phyloP scores from a whole-genome alignment of 2,329 filamentous ascomycete species.

The Fusarium poae region DNA sequence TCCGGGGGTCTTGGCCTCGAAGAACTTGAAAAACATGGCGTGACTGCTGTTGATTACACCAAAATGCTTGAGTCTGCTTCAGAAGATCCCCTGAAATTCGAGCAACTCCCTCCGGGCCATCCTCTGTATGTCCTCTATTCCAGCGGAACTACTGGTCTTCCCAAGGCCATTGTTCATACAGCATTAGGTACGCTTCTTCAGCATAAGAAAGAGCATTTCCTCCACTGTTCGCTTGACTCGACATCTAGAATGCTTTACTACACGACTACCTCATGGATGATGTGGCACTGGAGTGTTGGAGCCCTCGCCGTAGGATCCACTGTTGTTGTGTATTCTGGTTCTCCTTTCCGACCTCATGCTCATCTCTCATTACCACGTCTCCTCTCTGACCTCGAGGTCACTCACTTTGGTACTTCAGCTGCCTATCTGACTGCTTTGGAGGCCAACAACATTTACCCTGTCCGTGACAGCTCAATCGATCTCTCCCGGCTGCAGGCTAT shows the following conservation, averaged over 20 bases:
- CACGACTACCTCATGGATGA: conserved; percentile 98
- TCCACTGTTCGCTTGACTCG: conserved; percentile 84
- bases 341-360: conserved; percentile 84
- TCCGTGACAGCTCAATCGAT: conserved; percentile 65
- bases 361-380: conserved; percentile 85
- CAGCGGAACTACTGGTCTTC: conserved; percentile 86
- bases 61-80: conserved; percentile 60
- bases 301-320: conserved; percentile 86
- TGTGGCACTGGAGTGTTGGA: conserved; percentile 98
- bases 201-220: conserved; percentile 94
- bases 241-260: conserved; percentile 88
- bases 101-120: conserved; percentile 84
- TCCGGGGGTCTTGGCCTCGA: conserved; percentile 58
- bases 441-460: conserved; percentile 75
- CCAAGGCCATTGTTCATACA: conserved; percentile 96
- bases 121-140: conserved; percentile 96
- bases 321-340: conserved; percentile 90
- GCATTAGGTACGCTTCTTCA: conserved; percentile 91
- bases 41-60: conserved; percentile 60
- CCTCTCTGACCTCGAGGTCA: conserved; percentile 84
- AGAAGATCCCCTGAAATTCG: conserved; percentile 70
- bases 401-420: conserved; percentile 94
- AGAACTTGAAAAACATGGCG: conserved; percentile 56
- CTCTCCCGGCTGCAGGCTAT: conserved; percentile 81
- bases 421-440: conserved; percentile 94